Base-by-base conservation (phyloP, 2,329 filamentous ascomycete species). In the Pyrenochaeta sp. region DNA sequence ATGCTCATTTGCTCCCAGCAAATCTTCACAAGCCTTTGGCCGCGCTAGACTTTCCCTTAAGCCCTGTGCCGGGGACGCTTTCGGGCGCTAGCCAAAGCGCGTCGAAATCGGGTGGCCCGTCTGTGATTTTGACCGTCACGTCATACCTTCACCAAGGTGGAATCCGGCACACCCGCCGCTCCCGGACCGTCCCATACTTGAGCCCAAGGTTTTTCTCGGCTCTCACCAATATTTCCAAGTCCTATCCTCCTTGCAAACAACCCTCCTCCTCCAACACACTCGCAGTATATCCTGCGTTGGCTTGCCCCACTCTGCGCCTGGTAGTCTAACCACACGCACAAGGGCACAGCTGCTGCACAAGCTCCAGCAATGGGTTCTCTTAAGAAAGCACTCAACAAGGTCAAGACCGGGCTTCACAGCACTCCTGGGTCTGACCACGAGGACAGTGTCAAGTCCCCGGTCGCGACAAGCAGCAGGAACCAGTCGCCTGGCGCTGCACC, bases 371-470 rank as follows among this genome's bases (percentile, higher is more conserved):
- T 57, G 65, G 64, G 69, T 58, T 77, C 78, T 47, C 76, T 81
- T 60, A 81, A 81, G 63, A 81, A 80, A 66, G 79, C 77, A 23
- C 69, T 78, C 45, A 72, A 67, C 44, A 78, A 77, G 68, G 70
- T 81, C 56, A 78, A 77, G 68, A 68, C 76, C 29, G 69, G 67
- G 52, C 46, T 60, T 44, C 63, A 58, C 63, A 69, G 71, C 54
- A 69, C 61, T 42, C 65, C 69, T 7, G 58, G 49, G n/a, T 48
- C 45, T 54, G 69, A 75, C 23, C 23, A 27, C 23, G 75, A 77
- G 50, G 58, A 45, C 45, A 59, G 63, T 43, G 20, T 67, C 60
- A 71, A 66, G 50, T 73, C 71, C 27, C 69, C 71, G 45, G 37
- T 43, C 9, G 63, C 53, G 23, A 46, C 59, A 51, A 76, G 72